phyloP scores from a whole-genome alignment of 192 early-diverging fungal species.

The Coemansia sp. region DNA sequence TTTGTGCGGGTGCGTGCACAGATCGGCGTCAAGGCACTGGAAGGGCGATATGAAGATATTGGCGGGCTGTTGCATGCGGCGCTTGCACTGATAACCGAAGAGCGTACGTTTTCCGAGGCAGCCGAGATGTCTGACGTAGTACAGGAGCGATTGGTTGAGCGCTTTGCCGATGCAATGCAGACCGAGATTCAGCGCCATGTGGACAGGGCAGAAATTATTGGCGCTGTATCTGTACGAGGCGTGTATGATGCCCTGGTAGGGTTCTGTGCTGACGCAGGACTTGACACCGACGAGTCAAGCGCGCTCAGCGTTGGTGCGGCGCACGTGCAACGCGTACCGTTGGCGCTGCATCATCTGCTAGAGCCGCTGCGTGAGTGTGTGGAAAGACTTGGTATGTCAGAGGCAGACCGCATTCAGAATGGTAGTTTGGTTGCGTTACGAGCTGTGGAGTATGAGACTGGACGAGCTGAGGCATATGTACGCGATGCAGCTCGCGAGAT shows the following conservation, averaged over 20 bases:
- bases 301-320: constrained; percentile 32
- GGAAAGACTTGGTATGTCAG: constrained; percentile 7
- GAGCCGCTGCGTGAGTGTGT: constrained; percentile 26
- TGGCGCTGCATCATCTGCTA: constrained; percentile 34
- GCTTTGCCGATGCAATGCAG: constrained; percentile 15
- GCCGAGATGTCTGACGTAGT: constrained; percentile 15
- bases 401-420: constrained; percentile 12
- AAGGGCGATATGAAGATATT: neutral
- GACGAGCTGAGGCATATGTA: constrained; percentile 15
- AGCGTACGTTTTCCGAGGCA: constrained; percentile 34
- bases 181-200: constrained; percentile 13
- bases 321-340: constrained; percentile 12
- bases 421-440: constrained; percentile 15
- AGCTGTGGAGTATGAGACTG: constrained; percentile 4
- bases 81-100: constrained; percentile 12
- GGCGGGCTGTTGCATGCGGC: neutral
- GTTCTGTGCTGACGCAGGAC: constrained; percentile 8
- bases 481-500: constrained; percentile 20
- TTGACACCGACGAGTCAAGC: neutral
- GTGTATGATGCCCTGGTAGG: constrained; percentile 19
- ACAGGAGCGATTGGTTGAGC: constrained; percentile 16
- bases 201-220: neutral
- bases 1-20: constrained; percentile 18
- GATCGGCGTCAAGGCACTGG: constrained; percentile 17
- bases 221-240: neutral